A percentile compares a stretch with the other conserved stretches of the same genome.
Conservation (phyloP, 306 rosid genomes). For the Cicer yamashitae region DNA sequence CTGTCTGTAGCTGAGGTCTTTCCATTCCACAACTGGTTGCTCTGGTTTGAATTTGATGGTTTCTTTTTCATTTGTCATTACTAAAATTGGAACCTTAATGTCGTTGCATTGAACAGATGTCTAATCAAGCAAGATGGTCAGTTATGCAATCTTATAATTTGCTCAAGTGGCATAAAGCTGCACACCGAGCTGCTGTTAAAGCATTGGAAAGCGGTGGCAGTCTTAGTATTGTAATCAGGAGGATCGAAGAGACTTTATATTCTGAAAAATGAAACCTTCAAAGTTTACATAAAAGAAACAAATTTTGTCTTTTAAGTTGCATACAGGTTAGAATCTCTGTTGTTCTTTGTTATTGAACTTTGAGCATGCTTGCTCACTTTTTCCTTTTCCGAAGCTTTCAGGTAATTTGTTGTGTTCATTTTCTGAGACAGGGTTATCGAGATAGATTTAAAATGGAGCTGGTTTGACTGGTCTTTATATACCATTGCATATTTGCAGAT, state of each 20-base stretch:
- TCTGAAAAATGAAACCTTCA: constrained; percentile 49
- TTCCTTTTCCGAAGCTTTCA: constrained; percentile 4
- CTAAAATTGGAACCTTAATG: constrained; percentile 27
- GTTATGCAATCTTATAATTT: constrained; percentile 93
- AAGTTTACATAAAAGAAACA: constrained; percentile 28
- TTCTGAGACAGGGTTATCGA: constrained; percentile 34
- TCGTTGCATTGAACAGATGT: constrained; percentile 65
- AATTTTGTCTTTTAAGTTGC: constrained; percentile 19
- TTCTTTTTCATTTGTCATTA: constrained; percentile 5
- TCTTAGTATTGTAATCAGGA: constrained; percentile 77
- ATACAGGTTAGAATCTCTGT: constrained; percentile 42
- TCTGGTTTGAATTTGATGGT: constrained; percentile 35
- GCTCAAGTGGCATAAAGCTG: constrained; percentile 85
- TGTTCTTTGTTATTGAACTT: not conserved
- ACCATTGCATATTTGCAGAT: constrained; percentile 26
- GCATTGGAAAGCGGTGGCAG: constrained; percentile 82
- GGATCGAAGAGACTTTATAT: constrained; percentile 77
- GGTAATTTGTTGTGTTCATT: constrained; percentile 37
- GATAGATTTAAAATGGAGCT: constrained; percentile 10
- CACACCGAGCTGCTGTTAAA: constrained; percentile 87
- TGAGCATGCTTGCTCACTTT: not conserved
- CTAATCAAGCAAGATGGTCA: constrained; percentile 98
- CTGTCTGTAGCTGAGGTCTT: constrained; percentile 77
- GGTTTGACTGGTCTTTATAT: constrained; percentile 25
- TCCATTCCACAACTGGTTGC: constrained; percentile 41